These are phyloP conservation scores for Coemansia sp. DNA, from an alignment of 192 early-diverging fungal genomes.

Conservation along the genomic window DNA sequence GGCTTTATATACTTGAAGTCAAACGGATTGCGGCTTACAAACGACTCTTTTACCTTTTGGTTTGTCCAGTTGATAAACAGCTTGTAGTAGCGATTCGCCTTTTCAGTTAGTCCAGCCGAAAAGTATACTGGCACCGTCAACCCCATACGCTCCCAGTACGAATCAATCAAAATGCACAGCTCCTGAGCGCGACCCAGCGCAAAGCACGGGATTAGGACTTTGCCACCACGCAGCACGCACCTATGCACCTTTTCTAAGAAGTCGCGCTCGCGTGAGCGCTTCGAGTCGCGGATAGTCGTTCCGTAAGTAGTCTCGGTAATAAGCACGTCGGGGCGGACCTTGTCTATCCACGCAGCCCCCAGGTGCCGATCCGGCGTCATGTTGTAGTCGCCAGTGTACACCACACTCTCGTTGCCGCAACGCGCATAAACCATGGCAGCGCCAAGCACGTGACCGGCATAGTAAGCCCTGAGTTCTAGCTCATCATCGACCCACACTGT, in stretches of 20 bases:
- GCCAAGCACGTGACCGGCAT: conserved; percentile 97
- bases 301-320: conserved; percentile 98
- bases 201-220: conserved; percentile 96
- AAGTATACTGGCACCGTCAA: conserved; percentile 89
- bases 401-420: conserved; percentile 65
- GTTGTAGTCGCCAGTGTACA: conserved; percentile 87
- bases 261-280: conserved; percentile 85
- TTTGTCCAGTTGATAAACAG: conserved; percentile 98
- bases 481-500: conserved; percentile 81
- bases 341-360: conserved; percentile 95
- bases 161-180: conserved; percentile 90
- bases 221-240: conserved; percentile 73
- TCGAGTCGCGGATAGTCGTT: conserved; percentile 91
- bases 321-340: conserved; percentile 81
- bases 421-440: conserved; percentile 93
- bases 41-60: conserved; percentile 90
- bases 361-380: conserved; percentile 90
- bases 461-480: conserved; percentile 79
- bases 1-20: conserved; percentile 92
- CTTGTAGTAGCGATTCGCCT: conserved; percentile 95
- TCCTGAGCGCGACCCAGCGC: conserved; percentile 96
- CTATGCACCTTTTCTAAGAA: conserved; percentile 86
- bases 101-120: conserved; percentile 88
- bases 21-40: conserved; percentile 94
- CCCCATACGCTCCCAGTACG: conserved; percentile 92